Conservation (phyloP, 2,329 filamentous ascomycete genomes). For the Huntiella abstrusa region DNA sequence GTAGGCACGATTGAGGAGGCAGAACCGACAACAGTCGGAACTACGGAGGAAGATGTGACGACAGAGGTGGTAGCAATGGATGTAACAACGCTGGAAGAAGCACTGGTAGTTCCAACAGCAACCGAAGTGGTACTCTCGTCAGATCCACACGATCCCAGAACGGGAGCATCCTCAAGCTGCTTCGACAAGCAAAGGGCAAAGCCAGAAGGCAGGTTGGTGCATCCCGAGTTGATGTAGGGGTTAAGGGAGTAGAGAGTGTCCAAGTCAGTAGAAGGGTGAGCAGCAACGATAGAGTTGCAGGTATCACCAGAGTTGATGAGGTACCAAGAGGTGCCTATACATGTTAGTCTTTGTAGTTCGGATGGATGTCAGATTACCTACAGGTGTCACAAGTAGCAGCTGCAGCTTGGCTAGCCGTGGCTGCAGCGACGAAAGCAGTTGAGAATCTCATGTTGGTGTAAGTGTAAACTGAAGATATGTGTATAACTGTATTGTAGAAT, state of each 20-base stretch:
- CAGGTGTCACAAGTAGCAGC: conserved; percentile 1
- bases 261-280: conserved; percentile 1
- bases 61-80: too few relatives aligned
- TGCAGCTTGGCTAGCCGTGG: background rate
- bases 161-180: too few relatives aligned
- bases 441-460: conserved; percentile 6
- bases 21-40: too few relatives aligned
- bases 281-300: conserved; percentile 4
- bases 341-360: background rate
- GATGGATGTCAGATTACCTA: background rate
- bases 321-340: conserved; percentile 8
- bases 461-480: too few relatives aligned
- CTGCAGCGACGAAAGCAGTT: background rate
- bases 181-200: conserved; percentile 4
- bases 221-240: conserved; percentile 3
- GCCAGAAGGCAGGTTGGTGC: conserved; percentile 10
- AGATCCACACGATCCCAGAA: too few relatives aligned
- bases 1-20: too few relatives aligned
- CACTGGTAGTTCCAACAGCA: too few relatives aligned
- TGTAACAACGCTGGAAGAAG: too few relatives aligned
- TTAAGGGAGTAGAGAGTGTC: conserved; percentile 4
- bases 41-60: too few relatives aligned
- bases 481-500: too few relatives aligned
- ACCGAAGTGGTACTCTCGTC: too few relatives aligned
- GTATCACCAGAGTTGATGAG: conserved; percentile 7